Evolutionary conservation across 2,329 filamentous ascomycete species (phyloP).

Genomic region (Fusarium sp.): DNA sequence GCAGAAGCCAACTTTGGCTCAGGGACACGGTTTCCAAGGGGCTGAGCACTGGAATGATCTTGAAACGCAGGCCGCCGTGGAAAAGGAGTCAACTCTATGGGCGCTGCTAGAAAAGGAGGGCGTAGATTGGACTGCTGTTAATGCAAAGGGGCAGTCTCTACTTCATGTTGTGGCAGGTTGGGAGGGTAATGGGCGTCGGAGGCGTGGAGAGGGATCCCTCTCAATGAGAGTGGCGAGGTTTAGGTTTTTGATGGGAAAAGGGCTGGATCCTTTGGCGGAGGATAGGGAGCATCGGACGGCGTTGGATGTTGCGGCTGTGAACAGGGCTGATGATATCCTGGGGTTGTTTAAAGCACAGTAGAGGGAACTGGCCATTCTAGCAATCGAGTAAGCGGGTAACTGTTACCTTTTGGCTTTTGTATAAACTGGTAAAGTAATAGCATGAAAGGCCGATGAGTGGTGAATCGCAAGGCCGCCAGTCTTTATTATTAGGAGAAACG

Average conservation of each 20-base stretch:
- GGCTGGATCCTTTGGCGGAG: not conserved
- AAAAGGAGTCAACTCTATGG: not conserved
- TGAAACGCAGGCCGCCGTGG: not conserved
- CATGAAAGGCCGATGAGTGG: too few species aligned
- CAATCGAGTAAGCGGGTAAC: not conserved
- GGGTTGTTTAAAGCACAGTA: not conserved
- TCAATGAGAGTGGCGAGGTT: not conserved
- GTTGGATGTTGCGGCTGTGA: not conserved
- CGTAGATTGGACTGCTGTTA: not conserved
- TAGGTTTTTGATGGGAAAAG: not conserved
- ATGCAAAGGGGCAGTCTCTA: not conserved
- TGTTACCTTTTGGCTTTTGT: too few species aligned
- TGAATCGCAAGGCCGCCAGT: too few species aligned
- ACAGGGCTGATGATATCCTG: not conserved
- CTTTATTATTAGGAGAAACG: too few species aligned
- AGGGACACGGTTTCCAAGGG: not conserved
- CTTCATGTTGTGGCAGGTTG: not conserved
- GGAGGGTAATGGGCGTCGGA: not conserved
- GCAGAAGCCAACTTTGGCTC: not conserved
- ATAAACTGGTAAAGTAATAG: too few species aligned
- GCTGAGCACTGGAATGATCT: too few species aligned
- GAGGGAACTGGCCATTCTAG: rapidly evolving
- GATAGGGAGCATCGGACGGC: not conserved
- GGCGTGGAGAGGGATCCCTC: too few species aligned
- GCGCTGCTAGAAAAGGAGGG: not conserved